Percentiles rank a stretch among this genome's conserved stretches.
These are phyloP conservation scores for Neurospora sp. DNA, from an alignment of 495 filamentous ascomycete genomes.

Conservation along the genomic window DNA sequence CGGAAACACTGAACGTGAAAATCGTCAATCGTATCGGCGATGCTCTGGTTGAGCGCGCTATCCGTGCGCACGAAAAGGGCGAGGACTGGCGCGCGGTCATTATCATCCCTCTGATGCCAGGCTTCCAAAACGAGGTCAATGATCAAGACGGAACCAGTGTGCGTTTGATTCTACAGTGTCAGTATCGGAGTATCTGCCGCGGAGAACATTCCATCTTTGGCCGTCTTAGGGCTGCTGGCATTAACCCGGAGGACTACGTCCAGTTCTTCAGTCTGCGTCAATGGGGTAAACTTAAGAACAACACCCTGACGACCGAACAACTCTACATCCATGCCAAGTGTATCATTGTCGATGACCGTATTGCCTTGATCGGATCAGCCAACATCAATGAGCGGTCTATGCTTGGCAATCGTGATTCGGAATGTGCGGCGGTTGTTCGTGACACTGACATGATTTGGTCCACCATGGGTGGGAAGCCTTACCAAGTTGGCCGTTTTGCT, in stretches of 20 bases:
- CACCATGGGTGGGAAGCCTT: slow-evolving; percentile 80
- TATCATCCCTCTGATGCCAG: slow-evolving; percentile 91
- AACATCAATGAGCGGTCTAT: slow-evolving; percentile 99
- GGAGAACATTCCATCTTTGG: slow-evolving; percentile 91
- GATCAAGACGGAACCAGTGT: slow-evolving; percentile 88
- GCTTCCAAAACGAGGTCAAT: slow-evolving; percentile 95
- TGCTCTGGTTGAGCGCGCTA: slow-evolving; percentile 84
- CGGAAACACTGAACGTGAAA: slow-evolving; percentile 72
- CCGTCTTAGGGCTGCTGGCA: slow-evolving; percentile 64
- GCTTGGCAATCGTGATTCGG: slow-evolving; percentile 83
- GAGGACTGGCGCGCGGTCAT: slow-evolving; percentile 94
- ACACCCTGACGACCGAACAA: slow-evolving; percentile 83
- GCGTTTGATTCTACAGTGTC: slow-evolving; percentile 93
- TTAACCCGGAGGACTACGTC: slow-evolving; percentile 96
- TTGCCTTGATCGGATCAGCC: slow-evolving; percentile 90
- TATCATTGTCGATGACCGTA: slow-evolving; percentile 91
- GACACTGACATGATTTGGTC: slow-evolving; percentile 93
- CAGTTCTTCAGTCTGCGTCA: slow-evolving; percentile 85
- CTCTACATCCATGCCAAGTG: slow-evolving; percentile 97
- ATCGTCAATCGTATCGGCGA: slow-evolving; percentile 94
- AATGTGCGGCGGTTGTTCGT: slow-evolving; percentile 81
- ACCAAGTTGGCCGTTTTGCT: slow-evolving; percentile 82
- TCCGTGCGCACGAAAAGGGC: slow-evolving; percentile 68
- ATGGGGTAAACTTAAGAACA: slow-evolving; percentile 87
- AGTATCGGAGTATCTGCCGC: slow-evolving; percentile 93